Conservation (phyloP, 2,329 filamentous ascomycete species). For the Truncatella angustata region DNA sequence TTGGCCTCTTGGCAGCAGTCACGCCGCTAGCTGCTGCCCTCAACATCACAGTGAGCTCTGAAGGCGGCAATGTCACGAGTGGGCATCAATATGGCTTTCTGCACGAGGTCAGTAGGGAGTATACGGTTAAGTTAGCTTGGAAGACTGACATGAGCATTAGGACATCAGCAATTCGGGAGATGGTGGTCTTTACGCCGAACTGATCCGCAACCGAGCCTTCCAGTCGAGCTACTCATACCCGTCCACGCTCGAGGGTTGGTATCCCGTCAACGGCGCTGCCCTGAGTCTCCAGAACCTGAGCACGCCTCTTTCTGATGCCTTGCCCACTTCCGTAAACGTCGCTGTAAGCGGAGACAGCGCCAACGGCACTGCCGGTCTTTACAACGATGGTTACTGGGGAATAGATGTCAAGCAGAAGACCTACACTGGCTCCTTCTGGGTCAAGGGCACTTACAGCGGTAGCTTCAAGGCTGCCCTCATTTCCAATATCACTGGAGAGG, state of each 20-base stretch:
- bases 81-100: slow-evolving; percentile 45
- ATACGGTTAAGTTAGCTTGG: slow-evolving; percentile 11
- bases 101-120: slow-evolving; percentile 34
- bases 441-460: slow-evolving; percentile 48
- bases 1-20: slow-evolving; percentile 17
- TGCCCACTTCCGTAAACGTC: slow-evolving; percentile 51
- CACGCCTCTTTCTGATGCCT: slow-evolving; percentile 48
- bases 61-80: slow-evolving; percentile 40
- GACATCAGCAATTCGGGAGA: slow-evolving; percentile 69
- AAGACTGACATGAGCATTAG: slow-evolving; percentile 27
- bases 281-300: slow-evolving; percentile 46
- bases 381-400: slow-evolving; percentile 57
- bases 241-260: slow-evolving; percentile 44
- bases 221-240: slow-evolving; percentile 49
- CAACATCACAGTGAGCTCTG: slow-evolving; percentile 34
- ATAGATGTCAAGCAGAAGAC: slow-evolving; percentile 47
- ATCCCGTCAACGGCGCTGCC: slow-evolving; percentile 37
- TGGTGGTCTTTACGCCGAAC: slow-evolving; percentile 70
- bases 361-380: slow-evolving; percentile 39
- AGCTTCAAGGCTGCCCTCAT: slow-evolving; percentile 45
- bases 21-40: slow-evolving; percentile 26
- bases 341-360: slow-evolving; percentile 29
- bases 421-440: slow-evolving; percentile 52
- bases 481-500: slow-evolving; percentile 41
- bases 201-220: slow-evolving; percentile 70